Evolutionary conservation across 1,139 yeast species (phyloP), one percentile per base, ranked within the genome.

Genomic region (Kodamaea fungicola): DNA sequence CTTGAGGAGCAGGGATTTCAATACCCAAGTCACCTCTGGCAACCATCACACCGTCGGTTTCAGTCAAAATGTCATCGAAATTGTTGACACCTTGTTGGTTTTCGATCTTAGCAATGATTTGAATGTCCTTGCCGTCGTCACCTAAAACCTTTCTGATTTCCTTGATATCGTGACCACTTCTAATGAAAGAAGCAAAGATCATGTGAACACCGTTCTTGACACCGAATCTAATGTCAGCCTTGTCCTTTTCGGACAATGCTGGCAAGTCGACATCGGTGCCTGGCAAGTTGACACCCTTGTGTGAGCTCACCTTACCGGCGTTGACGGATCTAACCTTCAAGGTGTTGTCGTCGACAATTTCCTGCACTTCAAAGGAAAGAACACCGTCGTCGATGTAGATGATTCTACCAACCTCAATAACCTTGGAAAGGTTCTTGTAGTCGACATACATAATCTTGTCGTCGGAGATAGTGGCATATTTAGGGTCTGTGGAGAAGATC

Each of bases 1-100:
- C 99, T 76, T 90, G 95, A 50, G 97, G 94, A 51, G 98, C 97
- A 52, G 98, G 98, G 60, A 92, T 92, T 77, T 92, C 99, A 61
- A 92, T 92, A 78, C 99, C 99, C 62, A 92, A 80, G 67, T 94
- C 98, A 78, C 98, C 99, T 74, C 99, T 83, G 58, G 99, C 99
- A 64, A 92, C 97, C 98, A 92, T 92, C 62, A 92, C 97, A 78
- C 97, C 99, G 64, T 94, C 98, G 47, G 98, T 92, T 67, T 83
- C 95, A 57, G 66, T 67, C 65, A 92, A 82, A 61, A 92, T 92
- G 48, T 88, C 97, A 67, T 92, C 98, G 65, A 92, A 92, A 82
- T 92, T 92, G 83, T 92, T 89, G 60, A 92, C 97, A 77, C 99
- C 99, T 74, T 92, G 99, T 75, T 90, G 97, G 77, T 89, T 90